Evolutionary conservation across 768 basidiomycete genomes (phyloP).

Genomic region (Panaeolus cyanescens): DNA sequence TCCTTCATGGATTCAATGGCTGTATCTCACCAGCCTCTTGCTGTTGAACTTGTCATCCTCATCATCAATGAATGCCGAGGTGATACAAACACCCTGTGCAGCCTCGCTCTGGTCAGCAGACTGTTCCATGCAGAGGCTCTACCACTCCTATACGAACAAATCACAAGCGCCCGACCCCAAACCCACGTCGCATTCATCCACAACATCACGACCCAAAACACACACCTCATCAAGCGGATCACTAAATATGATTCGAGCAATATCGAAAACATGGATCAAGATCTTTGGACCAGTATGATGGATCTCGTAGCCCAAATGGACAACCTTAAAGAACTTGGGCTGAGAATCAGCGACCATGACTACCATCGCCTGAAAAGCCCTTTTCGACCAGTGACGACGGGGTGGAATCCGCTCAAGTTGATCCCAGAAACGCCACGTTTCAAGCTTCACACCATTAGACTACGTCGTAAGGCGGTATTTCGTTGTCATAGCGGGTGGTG

Average conservation of each 20-base stretch:
- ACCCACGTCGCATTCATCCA: background rate
- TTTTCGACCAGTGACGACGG: background rate
- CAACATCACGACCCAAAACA: background rate
- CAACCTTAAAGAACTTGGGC: background rate
- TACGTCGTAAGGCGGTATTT: background rate
- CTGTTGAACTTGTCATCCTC: background rate
- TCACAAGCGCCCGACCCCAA: background rate
- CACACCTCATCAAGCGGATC: background rate
- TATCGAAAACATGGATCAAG: background rate
- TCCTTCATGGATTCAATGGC: too few relatives aligned
- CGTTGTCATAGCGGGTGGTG: background rate
- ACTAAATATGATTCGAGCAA: background rate
- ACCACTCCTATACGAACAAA: background rate
- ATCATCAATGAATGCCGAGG: background rate
- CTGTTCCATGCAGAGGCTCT: background rate
- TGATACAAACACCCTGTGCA: background rate
- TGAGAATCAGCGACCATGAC: background rate
- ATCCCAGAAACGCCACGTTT: background rate
- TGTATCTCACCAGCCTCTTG: background rate
- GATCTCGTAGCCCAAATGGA: background rate
- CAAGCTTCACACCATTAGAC: background rate
- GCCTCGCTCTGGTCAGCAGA: background rate
- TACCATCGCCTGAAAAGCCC: background rate
- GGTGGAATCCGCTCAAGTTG: background rate
- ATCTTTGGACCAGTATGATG: background rate